Conservation (phyloP, 2,329 filamentous ascomycete genomes). For the Sporothrix protearum region DNA sequence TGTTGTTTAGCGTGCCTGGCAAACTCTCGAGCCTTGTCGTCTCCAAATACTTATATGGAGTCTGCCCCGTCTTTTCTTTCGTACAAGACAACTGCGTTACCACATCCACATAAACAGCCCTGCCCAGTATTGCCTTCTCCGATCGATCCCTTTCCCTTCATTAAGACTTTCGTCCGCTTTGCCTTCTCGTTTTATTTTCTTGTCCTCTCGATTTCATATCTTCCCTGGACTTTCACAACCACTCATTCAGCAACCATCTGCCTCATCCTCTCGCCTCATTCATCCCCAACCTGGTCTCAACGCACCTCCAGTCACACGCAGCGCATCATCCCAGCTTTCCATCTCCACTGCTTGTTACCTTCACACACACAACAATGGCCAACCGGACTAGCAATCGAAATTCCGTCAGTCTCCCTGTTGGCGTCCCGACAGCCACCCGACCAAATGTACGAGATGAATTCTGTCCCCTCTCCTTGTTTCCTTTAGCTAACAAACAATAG, state of each 20-base stretch:
- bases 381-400: neutral
- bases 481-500: neutral
- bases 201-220: neutral
- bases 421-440: neutral
- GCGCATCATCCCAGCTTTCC: neutral
- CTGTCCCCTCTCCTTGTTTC: neutral
- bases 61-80: conserved; percentile 14
- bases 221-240: neutral
- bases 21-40: neutral
- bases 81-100: neutral
- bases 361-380: neutral
- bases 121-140: neutral
- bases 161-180: neutral
- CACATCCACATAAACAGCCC: conserved; percentile 8
- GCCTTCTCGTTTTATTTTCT: neutral
- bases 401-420: neutral
- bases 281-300: too few relatives aligned
- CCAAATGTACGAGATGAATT: neutral
- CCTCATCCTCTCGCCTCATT: conserved; percentile 2
- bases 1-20: neutral
- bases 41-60: neutral
- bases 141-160: neutral
- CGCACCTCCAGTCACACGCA: neutral
- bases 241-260: neutral
- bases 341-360: neutral